Percentiles rank a stretch among this genome's conserved stretches.
Conservation (phyloP, 2,329 filamentous ascomycete species). For the Aureobasidium sp. region DNA sequence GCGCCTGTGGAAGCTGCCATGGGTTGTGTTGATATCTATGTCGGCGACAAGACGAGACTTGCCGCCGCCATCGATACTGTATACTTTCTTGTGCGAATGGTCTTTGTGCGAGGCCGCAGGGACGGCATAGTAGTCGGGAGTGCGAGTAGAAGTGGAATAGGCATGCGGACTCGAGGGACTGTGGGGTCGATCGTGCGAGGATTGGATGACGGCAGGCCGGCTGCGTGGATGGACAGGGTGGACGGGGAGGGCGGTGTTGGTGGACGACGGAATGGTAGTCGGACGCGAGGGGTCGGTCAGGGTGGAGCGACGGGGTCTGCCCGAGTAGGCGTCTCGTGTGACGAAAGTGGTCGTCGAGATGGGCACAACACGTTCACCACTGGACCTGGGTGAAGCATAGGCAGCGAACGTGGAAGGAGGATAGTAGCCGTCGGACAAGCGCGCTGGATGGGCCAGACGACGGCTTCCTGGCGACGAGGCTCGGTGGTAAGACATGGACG, state of each 20-base stretch:
- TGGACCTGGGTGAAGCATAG: constrained; percentile 29
- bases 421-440: constrained; percentile 28
- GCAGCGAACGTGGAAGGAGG: constrained; percentile 1
- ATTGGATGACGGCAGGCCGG: constrained; percentile 30
- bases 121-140: constrained; percentile 34
- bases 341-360: constrained; percentile 31
- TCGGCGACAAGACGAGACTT: constrained; percentile 31
- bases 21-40: constrained; percentile 31
- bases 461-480: constrained; percentile 29
- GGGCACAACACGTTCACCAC: constrained; percentile 31
- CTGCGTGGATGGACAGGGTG: constrained; percentile 27
- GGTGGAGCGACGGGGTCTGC: constrained; percentile 41
- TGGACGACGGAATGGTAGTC: constrained; percentile 15
- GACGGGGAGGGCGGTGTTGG: constrained; percentile 29
- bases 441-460: constrained; percentile 28
- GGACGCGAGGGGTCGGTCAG: constrained; percentile 32
- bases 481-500: constrained; percentile 26
- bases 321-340: constrained; percentile 37
- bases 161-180: constrained; percentile 36
- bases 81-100: constrained; percentile 45
- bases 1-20: constrained; percentile 18
- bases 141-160: constrained; percentile 19
- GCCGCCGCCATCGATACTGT: constrained; percentile 40
- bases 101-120: constrained; percentile 29
- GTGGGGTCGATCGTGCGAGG: constrained; percentile 29